Base-by-base conservation (phyloP, 805 yeast species). In the Wickerhamiella kurtzmanii region DNA sequence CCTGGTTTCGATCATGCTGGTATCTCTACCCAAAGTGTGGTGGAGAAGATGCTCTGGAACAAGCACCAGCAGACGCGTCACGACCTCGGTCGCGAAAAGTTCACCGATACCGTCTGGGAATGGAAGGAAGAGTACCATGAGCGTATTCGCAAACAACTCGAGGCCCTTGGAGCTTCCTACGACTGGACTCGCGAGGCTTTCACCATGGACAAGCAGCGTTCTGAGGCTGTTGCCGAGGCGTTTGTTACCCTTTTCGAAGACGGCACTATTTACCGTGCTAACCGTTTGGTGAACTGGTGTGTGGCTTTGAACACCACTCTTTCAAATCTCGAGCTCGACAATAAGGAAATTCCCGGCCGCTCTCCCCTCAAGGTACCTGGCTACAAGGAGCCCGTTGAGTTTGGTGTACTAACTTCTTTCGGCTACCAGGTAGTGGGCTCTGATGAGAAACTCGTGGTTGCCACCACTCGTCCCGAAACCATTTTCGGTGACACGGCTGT, bases 1-100 rank as follows among this genome's bases (percentile, higher is more conserved):
- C 97, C 97, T 43, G 98, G 98, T 42, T 92, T 92, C 61, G 98
- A 92, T 68, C 98, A 92, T 63, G 98, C 98, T 35, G 98, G 98
- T 74, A 92, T 92, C 65, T 94, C 96, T 40, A 92, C 98, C 9
- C 98, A 92, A 68, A 83, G 96, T 16, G 97, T 92, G 55, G 97
- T 92, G 53, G 98, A 92, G 70, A 92, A 92, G 68, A 88, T 81
- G 71, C 66, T 92, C 37, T 86, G 95, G 95, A 83, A 86, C 46
- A 76, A 77, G 55, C 85, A 85, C 60, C 75, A 80, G 68, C 75
- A 81, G 63, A 87, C 97, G 45, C 82, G 97, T 70, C 96, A 92
- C 65, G 97, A 92, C 62, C 77, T 76, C 52, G 95, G 96, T 52
- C 84, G 98, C 69, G 96, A 89, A 63, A 80, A 76, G 53, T 92